Evolutionary conservation across 2,329 filamentous ascomycete species (phyloP).

Genomic region (Sphaceloma murrayae): DNA sequence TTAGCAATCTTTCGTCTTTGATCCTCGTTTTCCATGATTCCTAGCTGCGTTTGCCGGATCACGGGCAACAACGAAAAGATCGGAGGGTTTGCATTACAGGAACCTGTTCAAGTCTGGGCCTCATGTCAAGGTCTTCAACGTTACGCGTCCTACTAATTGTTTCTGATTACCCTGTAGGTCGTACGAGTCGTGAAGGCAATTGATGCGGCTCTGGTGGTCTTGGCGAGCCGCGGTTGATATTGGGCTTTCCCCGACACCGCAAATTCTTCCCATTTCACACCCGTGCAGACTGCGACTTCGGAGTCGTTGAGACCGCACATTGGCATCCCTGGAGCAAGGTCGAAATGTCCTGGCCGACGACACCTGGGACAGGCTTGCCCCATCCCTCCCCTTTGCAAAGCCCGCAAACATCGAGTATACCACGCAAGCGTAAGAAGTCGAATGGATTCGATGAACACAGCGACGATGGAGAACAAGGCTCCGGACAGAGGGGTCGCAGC

Average conservation of each 20-base stretch:
- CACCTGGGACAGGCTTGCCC: constrained; percentile 1
- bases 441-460: constrained; percentile 17
- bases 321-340: constrained; percentile 6
- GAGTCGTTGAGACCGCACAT: constrained; percentile 13
- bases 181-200: neutral
- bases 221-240: too few relatives aligned
- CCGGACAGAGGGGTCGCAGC: constrained; percentile 39
- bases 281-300: constrained; percentile 13
- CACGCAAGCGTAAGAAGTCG: constrained; percentile 20
- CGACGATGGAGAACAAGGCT: constrained; percentile 11
- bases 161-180: neutral
- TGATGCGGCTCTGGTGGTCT: neutral
- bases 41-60: too few relatives aligned
- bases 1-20: too few relatives aligned
- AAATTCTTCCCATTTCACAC: neutral
- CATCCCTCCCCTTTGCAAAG: constrained; percentile 6
- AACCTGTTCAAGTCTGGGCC: too few relatives aligned
- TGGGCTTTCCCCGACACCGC: constrained; percentile 16
- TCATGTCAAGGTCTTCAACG: too few relatives aligned
- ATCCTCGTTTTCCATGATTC: too few relatives aligned
- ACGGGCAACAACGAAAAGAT: too few relatives aligned
- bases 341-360: constrained; percentile 14
- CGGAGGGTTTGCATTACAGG: too few relatives aligned
- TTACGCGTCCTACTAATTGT: neutral
- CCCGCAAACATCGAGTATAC: constrained; percentile 13